These are phyloP conservation scores for Colletotrichum sidae DNA, from an alignment of 2,329 filamentous ascomycete species.

Conservation along the genomic window DNA sequence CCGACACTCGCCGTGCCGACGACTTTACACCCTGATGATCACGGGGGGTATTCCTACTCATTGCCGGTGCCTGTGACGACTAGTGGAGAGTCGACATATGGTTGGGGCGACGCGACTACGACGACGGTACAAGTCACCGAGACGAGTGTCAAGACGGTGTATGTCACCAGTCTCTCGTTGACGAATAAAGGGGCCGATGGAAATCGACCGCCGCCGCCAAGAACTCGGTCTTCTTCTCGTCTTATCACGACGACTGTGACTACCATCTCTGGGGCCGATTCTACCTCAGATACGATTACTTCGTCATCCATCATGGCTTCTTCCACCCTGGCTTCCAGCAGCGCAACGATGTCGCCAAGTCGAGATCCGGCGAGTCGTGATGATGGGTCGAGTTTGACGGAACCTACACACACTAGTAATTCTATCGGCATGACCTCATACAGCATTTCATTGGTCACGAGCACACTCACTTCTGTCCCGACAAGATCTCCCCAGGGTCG, in stretches of 20 bases:
- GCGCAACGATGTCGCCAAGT: not conserved
- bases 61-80: not conserved
- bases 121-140: conserved; percentile 26
- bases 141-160: conserved; percentile 20
- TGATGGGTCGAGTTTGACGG: too few species aligned
- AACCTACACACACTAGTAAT: too few species aligned
- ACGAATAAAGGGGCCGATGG: not conserved
- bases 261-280: not conserved
- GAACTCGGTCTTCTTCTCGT: not conserved
- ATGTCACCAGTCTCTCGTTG: conserved; percentile 3
- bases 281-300: not conserved
- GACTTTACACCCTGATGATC: not conserved
- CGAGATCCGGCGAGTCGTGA: too few species aligned
- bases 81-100: not conserved
- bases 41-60: conserved; percentile 25
- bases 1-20: not conserved
- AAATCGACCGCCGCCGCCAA: conserved; percentile 7
- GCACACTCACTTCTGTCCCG: not conserved
- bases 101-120: conserved; percentile 1
- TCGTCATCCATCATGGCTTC: not conserved
- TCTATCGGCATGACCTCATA: too few species aligned
- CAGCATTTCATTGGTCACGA: not conserved
- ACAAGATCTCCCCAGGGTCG: not conserved
- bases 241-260: not conserved
- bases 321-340: not conserved